phyloP scores from a whole-genome alignment of 2,329 filamentous ascomycete species.

The Botryotinia narcissicola region DNA sequence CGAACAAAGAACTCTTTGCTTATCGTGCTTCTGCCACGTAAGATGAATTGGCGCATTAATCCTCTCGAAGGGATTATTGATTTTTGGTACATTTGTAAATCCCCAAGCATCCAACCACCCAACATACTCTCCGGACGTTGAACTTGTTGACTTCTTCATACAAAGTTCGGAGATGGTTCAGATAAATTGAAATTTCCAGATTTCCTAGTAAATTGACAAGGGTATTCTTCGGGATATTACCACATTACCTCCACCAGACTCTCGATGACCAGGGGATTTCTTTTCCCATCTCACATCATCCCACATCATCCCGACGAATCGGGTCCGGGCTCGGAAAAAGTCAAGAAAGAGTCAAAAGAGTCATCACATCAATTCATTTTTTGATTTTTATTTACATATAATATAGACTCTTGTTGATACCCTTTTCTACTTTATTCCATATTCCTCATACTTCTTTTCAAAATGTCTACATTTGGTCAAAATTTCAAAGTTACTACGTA shows the following conservation, averaged over 20 bases:
- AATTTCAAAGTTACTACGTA: slow-evolving; percentile 78
- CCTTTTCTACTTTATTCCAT: slow-evolving; percentile 9
- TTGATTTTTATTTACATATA: background rate
- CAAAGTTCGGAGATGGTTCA: background rate
- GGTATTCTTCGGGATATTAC: background rate
- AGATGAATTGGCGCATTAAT: background rate
- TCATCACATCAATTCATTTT: slow-evolving; percentile 26
- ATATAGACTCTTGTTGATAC: background rate
- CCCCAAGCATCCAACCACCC: background rate
- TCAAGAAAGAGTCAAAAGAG: slow-evolving; percentile 25
- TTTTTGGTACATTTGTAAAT: background rate
- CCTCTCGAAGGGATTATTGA: slow-evolving; percentile 11
- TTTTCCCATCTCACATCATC: slow-evolving; percentile 7
- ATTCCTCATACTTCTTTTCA: slow-evolving; percentile 14
- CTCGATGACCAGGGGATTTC: background rate
- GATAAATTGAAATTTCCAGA: background rate
- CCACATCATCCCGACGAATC: slow-evolving; percentile 12
- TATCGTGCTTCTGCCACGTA: background rate
- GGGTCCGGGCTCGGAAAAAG: slow-evolving; percentile 30
- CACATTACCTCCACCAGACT: background rate
- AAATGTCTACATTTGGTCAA: slow-evolving; percentile 84
- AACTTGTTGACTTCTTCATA: background rate
- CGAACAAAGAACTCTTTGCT: slow-evolving; percentile 7
- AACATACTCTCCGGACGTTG: background rate
- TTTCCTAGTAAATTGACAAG: background rate